These are phyloP conservation scores for Candida arabinofermentans DNA, from an alignment of 805 yeast genomes.

Conservation along the genomic window DNA sequence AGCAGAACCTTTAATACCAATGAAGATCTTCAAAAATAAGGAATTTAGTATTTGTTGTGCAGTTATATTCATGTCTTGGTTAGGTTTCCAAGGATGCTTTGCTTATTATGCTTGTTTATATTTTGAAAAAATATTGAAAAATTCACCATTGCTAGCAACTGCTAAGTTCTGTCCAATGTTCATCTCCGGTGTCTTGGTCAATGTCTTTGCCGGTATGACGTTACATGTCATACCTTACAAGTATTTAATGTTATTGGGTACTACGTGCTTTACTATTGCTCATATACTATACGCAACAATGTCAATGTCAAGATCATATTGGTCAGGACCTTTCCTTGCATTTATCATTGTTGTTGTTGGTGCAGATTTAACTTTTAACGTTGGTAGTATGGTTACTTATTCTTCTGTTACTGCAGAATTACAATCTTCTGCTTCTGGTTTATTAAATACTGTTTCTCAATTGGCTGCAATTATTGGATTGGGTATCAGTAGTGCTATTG, in stretches of 20 bases:
- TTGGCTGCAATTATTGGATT: conserved; percentile 35
- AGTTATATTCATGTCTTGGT: conserved; percentile 32
- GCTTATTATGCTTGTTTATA: conserved; percentile 34
- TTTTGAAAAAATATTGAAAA: conserved; percentile 33
- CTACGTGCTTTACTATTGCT: conserved; percentile 27
- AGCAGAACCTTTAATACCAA: conserved; percentile 37
- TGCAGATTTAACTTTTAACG: conserved; percentile 39
- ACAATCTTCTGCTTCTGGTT: conserved; percentile 39
- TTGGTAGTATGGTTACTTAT: conserved; percentile 35
- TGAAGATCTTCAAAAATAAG: conserved; percentile 33
- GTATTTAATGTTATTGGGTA: conserved; percentile 28
- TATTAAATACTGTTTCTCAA: conserved; percentile 36
- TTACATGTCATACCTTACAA: conserved; percentile 37
- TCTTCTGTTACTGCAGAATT: conserved; percentile 30
- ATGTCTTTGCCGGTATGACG: conserved; percentile 36
- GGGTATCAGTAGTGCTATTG: conserved; percentile 33
- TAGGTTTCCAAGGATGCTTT: conserved; percentile 34
- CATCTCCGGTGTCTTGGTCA: conserved; percentile 33
- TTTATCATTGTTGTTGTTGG: conserved; percentile 34
- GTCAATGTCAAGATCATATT: conserved; percentile 28
- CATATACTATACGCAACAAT: conserved; percentile 36
- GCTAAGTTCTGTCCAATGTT: conserved; percentile 37
- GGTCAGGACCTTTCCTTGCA: conserved; percentile 40
- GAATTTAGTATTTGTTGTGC: conserved; percentile 35
- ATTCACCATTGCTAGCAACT: conserved; percentile 35